Conservation (phyloP, 352 stramenopile species). For the Pythium phragmitis region DNA sequence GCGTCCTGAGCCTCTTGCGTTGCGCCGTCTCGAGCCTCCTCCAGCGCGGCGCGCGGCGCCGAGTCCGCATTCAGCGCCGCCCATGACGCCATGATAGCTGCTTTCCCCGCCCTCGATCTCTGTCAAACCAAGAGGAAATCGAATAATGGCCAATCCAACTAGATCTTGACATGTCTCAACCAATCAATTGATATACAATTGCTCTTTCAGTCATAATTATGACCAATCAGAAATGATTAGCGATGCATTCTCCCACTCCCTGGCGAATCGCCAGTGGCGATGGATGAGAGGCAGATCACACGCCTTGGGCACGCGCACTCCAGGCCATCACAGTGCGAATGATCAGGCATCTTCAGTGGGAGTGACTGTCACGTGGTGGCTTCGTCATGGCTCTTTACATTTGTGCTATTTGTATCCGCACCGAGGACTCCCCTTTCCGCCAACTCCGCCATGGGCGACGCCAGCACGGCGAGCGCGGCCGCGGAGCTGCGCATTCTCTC, state of each 20-base stretch:
- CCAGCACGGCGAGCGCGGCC: neutral
- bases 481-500: constrained; percentile 34
- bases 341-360: no score
- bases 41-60: constrained; percentile 23
- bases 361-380: no score
- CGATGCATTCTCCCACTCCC: neutral
- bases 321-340: neutral
- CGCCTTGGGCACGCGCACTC: no score
- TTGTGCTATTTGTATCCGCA: constrained; percentile 12
- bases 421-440: neutral
- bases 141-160: neutral
- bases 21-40: constrained; percentile 21
- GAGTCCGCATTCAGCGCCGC: constrained; percentile 51
- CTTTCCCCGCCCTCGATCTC: neutral
- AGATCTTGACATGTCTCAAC: neutral
- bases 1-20: constrained; percentile 74
- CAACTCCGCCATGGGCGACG: neutral
- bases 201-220: neutral
- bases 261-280: no score
- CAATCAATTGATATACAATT: neutral
- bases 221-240: neutral
- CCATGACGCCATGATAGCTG: constrained; percentile 54
- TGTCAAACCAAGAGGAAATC: neutral
- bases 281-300: no score
- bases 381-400: neutral